phyloP scores from a whole-genome alignment of 345 rosid species.

The Bretschneidera sinensis region DNA sequence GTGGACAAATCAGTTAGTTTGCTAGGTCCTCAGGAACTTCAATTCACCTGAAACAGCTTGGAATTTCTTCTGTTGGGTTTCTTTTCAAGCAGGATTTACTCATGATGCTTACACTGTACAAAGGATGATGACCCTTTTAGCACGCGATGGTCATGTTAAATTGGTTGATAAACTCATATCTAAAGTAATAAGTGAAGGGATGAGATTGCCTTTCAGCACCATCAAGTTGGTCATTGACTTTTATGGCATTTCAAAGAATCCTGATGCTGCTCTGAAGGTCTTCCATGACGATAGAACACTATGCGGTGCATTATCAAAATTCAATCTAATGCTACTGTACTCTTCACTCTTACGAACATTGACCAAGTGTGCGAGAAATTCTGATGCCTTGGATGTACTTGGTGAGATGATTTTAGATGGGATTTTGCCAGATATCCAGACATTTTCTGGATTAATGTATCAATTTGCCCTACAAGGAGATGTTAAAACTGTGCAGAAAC shows the following conservation, averaged over 20 bases:
- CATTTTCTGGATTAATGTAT: slow-evolving; percentile 79
- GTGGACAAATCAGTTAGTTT: slow-evolving; percentile 80
- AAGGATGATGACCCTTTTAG: slow-evolving; percentile 74
- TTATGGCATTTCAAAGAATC: slow-evolving; percentile 78
- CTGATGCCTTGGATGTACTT: slow-evolving; percentile 55
- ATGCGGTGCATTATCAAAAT: slow-evolving; percentile 45
- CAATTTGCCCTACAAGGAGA: slow-evolving; percentile 76
- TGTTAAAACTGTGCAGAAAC: slow-evolving; percentile 63
- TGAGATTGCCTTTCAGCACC: slow-evolving; percentile 76
- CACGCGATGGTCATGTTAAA: slow-evolving; percentile 61
- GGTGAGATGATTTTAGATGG: slow-evolving; percentile 70
- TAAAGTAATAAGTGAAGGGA: slow-evolving; percentile 60
- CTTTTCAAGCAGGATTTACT: slow-evolving; percentile 72
- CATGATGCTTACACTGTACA: slow-evolving; percentile 72
- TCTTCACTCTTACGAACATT: slow-evolving; percentile 72
- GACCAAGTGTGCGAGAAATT: slow-evolving; percentile 66
- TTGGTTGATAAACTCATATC: slow-evolving; percentile 61
- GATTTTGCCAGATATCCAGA: slow-evolving; percentile 67
- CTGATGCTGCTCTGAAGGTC: slow-evolving; percentile 81
- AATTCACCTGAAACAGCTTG: slow-evolving; percentile 70
- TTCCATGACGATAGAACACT: slow-evolving; percentile 53
- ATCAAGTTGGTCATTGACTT: slow-evolving; percentile 66
- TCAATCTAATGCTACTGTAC: slow-evolving; percentile 67
- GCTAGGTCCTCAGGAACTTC: slow-evolving; percentile 76
- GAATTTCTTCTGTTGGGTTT: slow-evolving; percentile 93